Conservation (phyloP, 208 protist genomes). For the Wallacemonas collosoma region DNA sequence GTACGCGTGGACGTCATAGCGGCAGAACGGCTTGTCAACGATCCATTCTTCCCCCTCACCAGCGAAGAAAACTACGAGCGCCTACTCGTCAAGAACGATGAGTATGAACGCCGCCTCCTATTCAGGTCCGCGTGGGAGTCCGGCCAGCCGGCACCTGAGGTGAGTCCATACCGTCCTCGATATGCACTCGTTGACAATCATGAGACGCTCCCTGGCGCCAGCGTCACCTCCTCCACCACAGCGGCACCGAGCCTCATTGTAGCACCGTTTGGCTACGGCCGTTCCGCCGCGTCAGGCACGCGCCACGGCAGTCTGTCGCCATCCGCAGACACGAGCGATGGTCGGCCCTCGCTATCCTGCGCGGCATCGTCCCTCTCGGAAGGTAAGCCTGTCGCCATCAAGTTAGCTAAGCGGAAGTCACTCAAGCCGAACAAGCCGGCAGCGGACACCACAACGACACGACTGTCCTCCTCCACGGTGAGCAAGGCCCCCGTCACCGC, state of each 20-base stretch:
- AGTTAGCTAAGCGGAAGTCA: neutral
- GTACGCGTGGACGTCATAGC: slow-evolving; percentile 3
- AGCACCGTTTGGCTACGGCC: slow-evolving; percentile 8
- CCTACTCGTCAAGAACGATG: slow-evolving; percentile 58
- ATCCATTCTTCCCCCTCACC: slow-evolving; percentile 60
- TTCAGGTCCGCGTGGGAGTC: slow-evolving; percentile 20
- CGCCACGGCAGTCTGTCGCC: neutral
- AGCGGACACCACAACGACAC: too few relatives aligned
- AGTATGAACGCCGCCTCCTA: slow-evolving; percentile 43
- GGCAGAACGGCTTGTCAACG: slow-evolving; percentile 34
- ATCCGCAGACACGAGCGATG: neutral
- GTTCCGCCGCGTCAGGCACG: neutral
- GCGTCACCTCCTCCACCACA: too few relatives aligned
- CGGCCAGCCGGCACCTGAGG: neutral
- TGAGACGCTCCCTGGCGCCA: too few relatives aligned
- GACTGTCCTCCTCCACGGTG: too few relatives aligned
- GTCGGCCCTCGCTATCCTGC: neutral
- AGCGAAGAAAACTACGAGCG: slow-evolving; percentile 82
- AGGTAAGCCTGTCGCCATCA: too few relatives aligned
- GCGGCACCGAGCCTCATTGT: neutral
- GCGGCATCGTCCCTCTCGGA: too few relatives aligned
- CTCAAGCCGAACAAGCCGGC: too few relatives aligned
- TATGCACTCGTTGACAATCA: neutral
- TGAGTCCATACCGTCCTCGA: slow-evolving; percentile 6
- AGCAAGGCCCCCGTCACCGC: too few relatives aligned